phyloP scores from a whole-genome alignment of 2,329 filamentous ascomycete genomes.

The Pyricularia sp. region DNA sequence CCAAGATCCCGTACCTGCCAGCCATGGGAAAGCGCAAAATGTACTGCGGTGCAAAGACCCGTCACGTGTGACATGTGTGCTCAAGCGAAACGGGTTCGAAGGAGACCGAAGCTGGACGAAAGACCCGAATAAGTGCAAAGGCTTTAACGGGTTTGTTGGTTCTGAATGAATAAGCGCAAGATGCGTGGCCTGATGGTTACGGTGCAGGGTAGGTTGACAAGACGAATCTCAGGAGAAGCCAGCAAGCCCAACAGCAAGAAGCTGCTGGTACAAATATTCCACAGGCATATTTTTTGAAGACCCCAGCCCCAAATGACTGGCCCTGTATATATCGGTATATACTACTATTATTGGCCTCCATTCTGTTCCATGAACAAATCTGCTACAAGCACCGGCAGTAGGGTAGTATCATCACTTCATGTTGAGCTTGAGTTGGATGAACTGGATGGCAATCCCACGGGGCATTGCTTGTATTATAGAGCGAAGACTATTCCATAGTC shows the following conservation, averaged over 20 bases:
- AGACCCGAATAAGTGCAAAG: not conserved
- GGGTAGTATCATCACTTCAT: not conserved
- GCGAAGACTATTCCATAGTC: not conserved
- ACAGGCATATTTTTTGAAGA: not conserved
- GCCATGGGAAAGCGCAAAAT: not conserved
- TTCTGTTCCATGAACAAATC: not conserved
- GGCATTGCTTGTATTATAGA: not conserved
- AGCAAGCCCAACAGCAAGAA: not conserved
- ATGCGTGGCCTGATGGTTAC: not conserved
- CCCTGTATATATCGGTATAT: not conserved
- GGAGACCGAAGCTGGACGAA: not conserved
- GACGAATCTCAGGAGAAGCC: not conserved
- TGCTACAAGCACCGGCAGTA: not conserved
- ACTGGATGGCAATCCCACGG: not conserved
- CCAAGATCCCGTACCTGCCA: not conserved
- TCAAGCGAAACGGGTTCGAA: not conserved
- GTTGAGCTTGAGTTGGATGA: not conserved
- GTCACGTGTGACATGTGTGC: not conserved
- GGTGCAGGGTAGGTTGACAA: not conserved
- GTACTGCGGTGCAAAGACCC: not conserved
- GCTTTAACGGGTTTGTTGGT: not conserved
- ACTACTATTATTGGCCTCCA: not conserved
- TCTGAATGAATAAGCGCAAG: not conserved
- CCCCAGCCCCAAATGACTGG: not conserved
- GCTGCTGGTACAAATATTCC: not conserved